Evolutionary conservation across 2,329 filamentous ascomycete species (phyloP).

Genomic region (Sporothrix sp.): DNA sequence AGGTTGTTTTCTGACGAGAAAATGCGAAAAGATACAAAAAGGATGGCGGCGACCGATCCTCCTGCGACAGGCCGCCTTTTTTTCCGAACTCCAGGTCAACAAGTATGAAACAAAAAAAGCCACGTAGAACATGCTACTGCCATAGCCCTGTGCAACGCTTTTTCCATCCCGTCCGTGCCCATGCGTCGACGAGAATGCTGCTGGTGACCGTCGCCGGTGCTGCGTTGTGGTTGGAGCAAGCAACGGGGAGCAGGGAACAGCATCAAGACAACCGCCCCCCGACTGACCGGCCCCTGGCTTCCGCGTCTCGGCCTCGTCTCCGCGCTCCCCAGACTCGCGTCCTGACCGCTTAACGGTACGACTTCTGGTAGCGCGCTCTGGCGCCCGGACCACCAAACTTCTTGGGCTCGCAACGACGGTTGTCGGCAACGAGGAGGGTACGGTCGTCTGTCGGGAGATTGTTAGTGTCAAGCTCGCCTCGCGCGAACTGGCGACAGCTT

Average conservation of each 20-base stretch:
- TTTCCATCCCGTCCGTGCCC: conserved; percentile 1
- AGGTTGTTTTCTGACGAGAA: neutral
- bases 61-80: conserved; percentile 4
- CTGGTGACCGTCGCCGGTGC: neutral
- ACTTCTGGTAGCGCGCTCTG: conserved; percentile 95
- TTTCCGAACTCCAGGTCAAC: conserved; percentile 14
- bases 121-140: conserved; percentile 7
- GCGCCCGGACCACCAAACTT: conserved; percentile 92
- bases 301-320: neutral
- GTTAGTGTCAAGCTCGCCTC: neutral
- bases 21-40: conserved; percentile 31
- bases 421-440: conserved; percentile 88
- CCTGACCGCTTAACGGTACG: conserved; percentile 69
- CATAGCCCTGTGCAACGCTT: conserved; percentile 10
- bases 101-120: conserved; percentile 10
- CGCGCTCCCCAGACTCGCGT: neutral
- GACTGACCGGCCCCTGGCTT: neutral
- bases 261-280: neutral
- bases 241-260: neutral
- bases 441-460: conserved; percentile 24
- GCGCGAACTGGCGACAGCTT: neutral
- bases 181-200: conserved; percentile 1
- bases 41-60: conserved; percentile 19
- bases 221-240: neutral
- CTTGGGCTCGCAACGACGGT: conserved; percentile 98